Percentiles rank a stretch among this genome's conserved stretches.
Evolutionary conservation across 768 basidiomycete genomes (phyloP).

Genomic region (Pleurotus salmoneostramineus): DNA sequence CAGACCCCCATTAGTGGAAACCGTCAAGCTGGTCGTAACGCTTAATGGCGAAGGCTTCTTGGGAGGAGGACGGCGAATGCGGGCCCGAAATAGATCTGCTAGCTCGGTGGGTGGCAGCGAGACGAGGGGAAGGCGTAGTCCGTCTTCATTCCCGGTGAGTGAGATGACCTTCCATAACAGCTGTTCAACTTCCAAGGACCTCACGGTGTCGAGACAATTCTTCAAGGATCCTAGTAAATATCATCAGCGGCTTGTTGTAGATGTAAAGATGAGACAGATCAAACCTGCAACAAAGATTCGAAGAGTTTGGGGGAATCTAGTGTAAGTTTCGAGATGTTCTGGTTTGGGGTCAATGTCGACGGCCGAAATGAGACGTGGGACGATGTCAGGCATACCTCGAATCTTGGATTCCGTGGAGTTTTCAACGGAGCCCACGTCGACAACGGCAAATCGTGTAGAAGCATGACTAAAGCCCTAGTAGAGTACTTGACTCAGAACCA

Average conservation of each 20-base stretch:
- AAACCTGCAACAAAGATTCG: constrained; percentile 70
- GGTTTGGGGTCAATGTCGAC: not conserved
- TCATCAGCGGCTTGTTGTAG: constrained; percentile 2
- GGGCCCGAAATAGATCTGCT: constrained; percentile 44
- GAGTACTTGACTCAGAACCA: not conserved
- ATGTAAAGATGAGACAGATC: constrained; percentile 5
- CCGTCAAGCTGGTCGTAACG: constrained; percentile 36
- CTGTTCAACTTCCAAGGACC: constrained; percentile 54
- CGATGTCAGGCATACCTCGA: constrained; percentile 41
- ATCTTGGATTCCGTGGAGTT: constrained; percentile 67
- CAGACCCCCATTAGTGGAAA: constrained; percentile 55
- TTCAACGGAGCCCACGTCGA: constrained; percentile 65
- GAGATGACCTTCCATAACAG: constrained; percentile 64
- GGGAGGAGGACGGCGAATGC: constrained; percentile 27
- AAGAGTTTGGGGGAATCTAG: constrained; percentile 70
- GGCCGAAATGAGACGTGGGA: not conserved
- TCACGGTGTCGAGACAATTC: constrained; percentile 54
- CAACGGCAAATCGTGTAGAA: constrained; percentile 64
- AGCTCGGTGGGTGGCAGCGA: constrained; percentile 35
- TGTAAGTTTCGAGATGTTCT: constrained; percentile 73
- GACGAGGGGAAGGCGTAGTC: constrained; percentile 45
- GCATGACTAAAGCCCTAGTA: constrained; percentile 66
- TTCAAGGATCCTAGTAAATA: constrained; percentile 49
- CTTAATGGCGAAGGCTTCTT: constrained; percentile 45
- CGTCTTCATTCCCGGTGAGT: constrained; percentile 44